Percentiles rank a stretch among this genome's conserved stretches.
These are phyloP conservation scores for Seiridium unicorne DNA, from an alignment of 2,329 filamentous ascomycete genomes.

Conservation along the genomic window DNA sequence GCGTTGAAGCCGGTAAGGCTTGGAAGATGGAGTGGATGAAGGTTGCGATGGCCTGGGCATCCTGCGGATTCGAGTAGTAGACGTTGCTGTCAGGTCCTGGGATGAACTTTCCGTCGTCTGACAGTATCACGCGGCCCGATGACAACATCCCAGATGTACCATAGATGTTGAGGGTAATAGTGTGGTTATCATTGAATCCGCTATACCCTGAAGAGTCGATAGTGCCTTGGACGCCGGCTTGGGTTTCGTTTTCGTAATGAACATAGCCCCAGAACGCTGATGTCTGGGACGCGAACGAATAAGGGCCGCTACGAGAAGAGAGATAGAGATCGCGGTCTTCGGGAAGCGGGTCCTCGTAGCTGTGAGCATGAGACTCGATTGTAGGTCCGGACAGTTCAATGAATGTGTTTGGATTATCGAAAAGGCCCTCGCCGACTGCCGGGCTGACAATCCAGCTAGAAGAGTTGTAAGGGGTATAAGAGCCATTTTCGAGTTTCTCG, in stretches of 20 bases:
- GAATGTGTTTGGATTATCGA: conserved; percentile 56
- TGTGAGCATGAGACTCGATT: conserved; percentile 46
- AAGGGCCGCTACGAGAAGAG: conserved; percentile 45
- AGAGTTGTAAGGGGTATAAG: conserved; percentile 20
- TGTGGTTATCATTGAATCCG: conserved; percentile 38
- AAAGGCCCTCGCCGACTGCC: conserved; percentile 47
- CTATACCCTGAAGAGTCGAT: conserved; percentile 45
- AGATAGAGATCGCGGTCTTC: conserved; percentile 46
- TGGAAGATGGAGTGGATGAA: conserved; percentile 52
- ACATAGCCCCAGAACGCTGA: conserved; percentile 52
- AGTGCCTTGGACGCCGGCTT: conserved; percentile 49
- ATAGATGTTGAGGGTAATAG: conserved; percentile 56
- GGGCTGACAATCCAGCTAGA: conserved; percentile 47
- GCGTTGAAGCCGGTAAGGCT: conserved; percentile 29
- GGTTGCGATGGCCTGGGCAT: conserved; percentile 44
- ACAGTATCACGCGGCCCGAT: conserved; percentile 41
- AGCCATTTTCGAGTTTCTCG: conserved; percentile 12
- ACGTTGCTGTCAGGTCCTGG: conserved; percentile 38
- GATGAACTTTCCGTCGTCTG: conserved; percentile 36
- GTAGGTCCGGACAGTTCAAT: conserved; percentile 42
- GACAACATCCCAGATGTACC: conserved; percentile 54
- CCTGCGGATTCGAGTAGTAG: conserved; percentile 46
- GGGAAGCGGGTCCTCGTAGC: conserved; percentile 40
- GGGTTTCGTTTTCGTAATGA: conserved; percentile 36
- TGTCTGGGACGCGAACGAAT: conserved; percentile 51